A percentile compares a stretch with the other conserved stretches of the same genome.
Conservation (phyloP, 1,139 yeast species). For the Pichia sp. region DNA sequence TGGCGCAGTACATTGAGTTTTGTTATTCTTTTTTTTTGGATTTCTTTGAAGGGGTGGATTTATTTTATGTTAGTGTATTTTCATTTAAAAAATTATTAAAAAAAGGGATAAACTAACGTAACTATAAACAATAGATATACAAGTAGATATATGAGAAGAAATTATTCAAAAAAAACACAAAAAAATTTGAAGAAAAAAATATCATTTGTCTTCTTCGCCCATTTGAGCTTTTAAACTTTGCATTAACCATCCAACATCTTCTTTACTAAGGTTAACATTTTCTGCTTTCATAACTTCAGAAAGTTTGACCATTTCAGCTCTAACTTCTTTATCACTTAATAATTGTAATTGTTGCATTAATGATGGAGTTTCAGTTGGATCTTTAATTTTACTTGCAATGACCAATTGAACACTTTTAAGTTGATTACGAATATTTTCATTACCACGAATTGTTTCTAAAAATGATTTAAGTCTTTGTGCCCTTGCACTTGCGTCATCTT, state of each 20-base stretch:
- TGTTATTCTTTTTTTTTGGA: no score
- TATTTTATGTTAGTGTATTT: no score
- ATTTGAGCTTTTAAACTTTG: constrained; percentile 13
- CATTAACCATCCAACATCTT: constrained; percentile 15
- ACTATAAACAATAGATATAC: no score
- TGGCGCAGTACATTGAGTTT: no score
- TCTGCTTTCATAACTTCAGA: constrained; percentile 11
- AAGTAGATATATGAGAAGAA: no score
- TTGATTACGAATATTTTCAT: constrained; percentile 7
- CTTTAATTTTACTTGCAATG: constrained; percentile 11
- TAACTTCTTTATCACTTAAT: constrained; percentile 10
- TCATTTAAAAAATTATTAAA: no score
- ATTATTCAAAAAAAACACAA: no score
- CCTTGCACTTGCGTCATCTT: constrained; percentile 10
- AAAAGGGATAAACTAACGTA: no score
- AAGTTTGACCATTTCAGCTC: constrained; percentile 14
- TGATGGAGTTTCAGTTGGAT: constrained; percentile 5
- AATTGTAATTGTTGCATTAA: constrained; percentile 13
- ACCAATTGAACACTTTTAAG: constrained; percentile 11
- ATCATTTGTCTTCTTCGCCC: constrained; percentile 1
- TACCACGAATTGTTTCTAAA: constrained; percentile 7
- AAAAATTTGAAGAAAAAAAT: no score
- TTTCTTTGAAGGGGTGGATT: no score
- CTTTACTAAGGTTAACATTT: constrained; percentile 12
- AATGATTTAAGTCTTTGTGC: constrained; percentile 7